These are phyloP conservation scores for Metroxylon sagu DNA, from an alignment of 176 grass and related monocot species.

Conservation along the genomic window DNA sequence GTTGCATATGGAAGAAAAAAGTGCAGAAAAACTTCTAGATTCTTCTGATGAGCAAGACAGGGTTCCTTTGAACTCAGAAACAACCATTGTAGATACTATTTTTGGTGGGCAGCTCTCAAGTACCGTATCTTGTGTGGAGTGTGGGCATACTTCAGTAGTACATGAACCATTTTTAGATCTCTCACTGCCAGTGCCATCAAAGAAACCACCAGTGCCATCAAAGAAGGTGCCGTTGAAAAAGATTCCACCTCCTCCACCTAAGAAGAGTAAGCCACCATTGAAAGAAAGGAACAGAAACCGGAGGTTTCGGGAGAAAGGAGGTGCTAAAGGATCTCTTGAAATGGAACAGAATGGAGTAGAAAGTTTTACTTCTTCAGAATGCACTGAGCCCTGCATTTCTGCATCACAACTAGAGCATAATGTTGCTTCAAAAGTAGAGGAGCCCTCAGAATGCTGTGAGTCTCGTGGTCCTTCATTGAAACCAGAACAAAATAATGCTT, in stretches of 20 bases:
- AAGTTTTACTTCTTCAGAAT: conserved; percentile 25
- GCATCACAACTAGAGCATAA: conserved; percentile 42
- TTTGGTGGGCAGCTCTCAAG: conserved; percentile 87
- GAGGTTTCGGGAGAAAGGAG: conserved; percentile 32
- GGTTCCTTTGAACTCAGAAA: conserved; percentile 13
- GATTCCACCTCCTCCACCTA: too few relatives aligned
- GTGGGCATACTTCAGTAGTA: conserved; percentile 62
- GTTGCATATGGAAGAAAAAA: conserved; percentile 53
- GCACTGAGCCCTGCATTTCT: conserved; percentile 27
- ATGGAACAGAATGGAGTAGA: conserved; percentile 29
- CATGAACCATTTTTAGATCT: conserved; percentile 89
- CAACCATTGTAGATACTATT: conserved; percentile 55
- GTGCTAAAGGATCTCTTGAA: conserved; percentile 31
- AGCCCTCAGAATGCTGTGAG: conserved; percentile 33
- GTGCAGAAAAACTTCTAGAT: conserved; percentile 40
- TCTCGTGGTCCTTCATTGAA: conserved; percentile 51
- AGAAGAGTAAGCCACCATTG: conserved; percentile 23
- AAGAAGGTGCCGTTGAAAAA: too few relatives aligned
- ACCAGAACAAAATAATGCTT: conserved; percentile 23
- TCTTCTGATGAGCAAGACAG: background rate
- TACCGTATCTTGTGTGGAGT: conserved; percentile 72
- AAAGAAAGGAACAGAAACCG: conserved; percentile 51
- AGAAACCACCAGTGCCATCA: conserved; percentile 24
- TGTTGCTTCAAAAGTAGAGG: conserved; percentile 28
- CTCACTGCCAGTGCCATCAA: conserved; percentile 79